These are phyloP conservation scores for Vanderwaltozyma polyspora DNA, from an alignment of 805 yeast species.

Conservation along the genomic window DNA sequence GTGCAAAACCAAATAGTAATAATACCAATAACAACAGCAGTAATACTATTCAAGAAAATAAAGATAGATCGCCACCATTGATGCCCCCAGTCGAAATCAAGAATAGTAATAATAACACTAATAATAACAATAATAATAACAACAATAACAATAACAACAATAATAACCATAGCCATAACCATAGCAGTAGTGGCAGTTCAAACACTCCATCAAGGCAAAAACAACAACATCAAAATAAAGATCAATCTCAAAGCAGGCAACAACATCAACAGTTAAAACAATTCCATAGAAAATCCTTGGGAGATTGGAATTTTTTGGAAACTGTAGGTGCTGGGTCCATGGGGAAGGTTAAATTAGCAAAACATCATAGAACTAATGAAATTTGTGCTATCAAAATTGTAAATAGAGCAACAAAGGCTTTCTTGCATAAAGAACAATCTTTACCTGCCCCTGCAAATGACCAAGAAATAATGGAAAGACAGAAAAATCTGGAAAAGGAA, in stretches of 20 bases:
- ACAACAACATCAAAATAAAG: neutral
- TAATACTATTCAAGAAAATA: slow-evolving; percentile 3
- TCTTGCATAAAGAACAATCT: slow-evolving; percentile 57
- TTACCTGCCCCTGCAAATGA: slow-evolving; percentile 56
- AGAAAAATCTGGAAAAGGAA: slow-evolving; percentile 69
- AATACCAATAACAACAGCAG: slow-evolving; percentile 2
- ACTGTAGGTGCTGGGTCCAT: slow-evolving; percentile 97
- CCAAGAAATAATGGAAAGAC: slow-evolving; percentile 46
- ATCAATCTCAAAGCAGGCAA: neutral
- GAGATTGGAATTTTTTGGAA: slow-evolving; percentile 93
- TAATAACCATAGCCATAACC: neutral
- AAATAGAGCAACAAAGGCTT: slow-evolving; percentile 74
- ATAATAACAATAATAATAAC: neutral
- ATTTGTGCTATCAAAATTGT: slow-evolving; percentile 89
- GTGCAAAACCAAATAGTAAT: slow-evolving; percentile 6
- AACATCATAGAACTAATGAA: slow-evolving; percentile 68
- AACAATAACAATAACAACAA: neutral
- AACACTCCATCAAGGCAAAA: neutral
- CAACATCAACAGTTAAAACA: no score
- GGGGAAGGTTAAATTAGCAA: slow-evolving; percentile 96
- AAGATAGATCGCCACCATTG: slow-evolving; percentile 1
- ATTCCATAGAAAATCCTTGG: slow-evolving; percentile 79
- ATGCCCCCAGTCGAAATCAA: slow-evolving; percentile 5
- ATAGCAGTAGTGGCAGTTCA: neutral
- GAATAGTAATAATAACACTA: neutral